A percentile compares a stretch with the other conserved stretches of the same genome.
phyloP scores from a whole-genome alignment of 1,284 basidiomycete species.

The Jaminaea rosea region DNA sequence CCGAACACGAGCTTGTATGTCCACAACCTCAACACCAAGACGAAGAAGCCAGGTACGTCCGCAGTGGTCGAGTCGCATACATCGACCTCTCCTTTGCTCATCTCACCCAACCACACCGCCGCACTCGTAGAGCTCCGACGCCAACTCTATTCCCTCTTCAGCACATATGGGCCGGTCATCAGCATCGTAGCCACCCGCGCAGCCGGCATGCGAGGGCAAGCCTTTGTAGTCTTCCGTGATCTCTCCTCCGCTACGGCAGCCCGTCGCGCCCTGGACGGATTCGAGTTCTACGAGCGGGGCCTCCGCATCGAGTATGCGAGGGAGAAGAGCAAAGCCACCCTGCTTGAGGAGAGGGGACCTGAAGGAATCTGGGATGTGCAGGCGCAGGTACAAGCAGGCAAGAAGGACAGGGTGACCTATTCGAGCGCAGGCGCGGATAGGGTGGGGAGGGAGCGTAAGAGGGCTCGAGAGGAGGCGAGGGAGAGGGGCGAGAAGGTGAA shows the following conservation, averaged over 20 bases:
- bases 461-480: slow-evolving; percentile 53
- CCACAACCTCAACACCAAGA: slow-evolving; percentile 85
- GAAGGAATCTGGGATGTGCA: slow-evolving; percentile 26
- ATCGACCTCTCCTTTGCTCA: slow-evolving; percentile 1
- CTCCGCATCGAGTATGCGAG: slow-evolving; percentile 68
- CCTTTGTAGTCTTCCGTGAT: slow-evolving; percentile 89
- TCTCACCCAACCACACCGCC: not conserved
- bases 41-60: slow-evolving; percentile 67
- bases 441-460: slow-evolving; percentile 60
- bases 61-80: not conserved
- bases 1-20: slow-evolving; percentile 86
- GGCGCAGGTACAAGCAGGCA: slow-evolving; percentile 11
- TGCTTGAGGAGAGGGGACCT: slow-evolving; percentile 24
- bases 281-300: slow-evolving; percentile 84
- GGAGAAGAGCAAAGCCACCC: slow-evolving; percentile 70
- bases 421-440: slow-evolving; percentile 51
- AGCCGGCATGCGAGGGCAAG: slow-evolving; percentile 81
- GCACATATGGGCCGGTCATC: slow-evolving; percentile 81
- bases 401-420: slow-evolving; percentile 47
- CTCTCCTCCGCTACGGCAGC: slow-evolving; percentile 79
- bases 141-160: slow-evolving; percentile 82
- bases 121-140: slow-evolving; percentile 59
- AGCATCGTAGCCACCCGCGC: slow-evolving; percentile 89
- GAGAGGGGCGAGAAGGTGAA: not conserved
- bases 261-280: slow-evolving; percentile 77